These are phyloP conservation scores for Coemansia sp. DNA, from an alignment of 192 early-diverging fungal species.

Conservation along the genomic window DNA sequence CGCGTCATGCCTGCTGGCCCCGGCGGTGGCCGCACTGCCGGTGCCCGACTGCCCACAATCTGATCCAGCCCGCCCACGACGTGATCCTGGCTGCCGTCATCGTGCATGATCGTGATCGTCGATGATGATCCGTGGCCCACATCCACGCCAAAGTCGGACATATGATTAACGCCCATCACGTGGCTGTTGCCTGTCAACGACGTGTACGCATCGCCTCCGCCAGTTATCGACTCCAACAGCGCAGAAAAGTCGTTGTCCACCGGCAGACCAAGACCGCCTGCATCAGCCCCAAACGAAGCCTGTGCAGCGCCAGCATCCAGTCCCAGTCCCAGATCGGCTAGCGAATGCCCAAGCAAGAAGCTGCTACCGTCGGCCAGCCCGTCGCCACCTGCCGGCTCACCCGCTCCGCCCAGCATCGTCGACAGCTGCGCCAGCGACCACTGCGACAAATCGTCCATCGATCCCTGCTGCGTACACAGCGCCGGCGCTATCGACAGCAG, in stretches of 20 bases:
- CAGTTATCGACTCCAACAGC: constrained; percentile 48
- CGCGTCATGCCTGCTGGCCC: constrained; percentile 35
- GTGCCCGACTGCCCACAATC: constrained; percentile 8
- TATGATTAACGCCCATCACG: constrained; percentile 11
- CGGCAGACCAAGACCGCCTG: constrained; percentile 29
- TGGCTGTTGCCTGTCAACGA: constrained; percentile 25
- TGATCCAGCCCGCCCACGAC: constrained; percentile 20
- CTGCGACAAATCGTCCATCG: constrained; percentile 41
- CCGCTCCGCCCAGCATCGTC: constrained; percentile 25
- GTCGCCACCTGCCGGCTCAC: background rate
- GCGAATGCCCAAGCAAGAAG: constrained; percentile 30
- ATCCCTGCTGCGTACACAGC: constrained; percentile 32
- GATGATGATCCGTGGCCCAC: constrained; percentile 43
- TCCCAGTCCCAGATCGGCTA: constrained; percentile 40
- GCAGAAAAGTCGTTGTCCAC: constrained; percentile 45
- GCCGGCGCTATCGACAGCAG: constrained; percentile 22
- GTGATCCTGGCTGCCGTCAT: constrained; percentile 28
- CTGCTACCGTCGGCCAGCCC: constrained; percentile 18
- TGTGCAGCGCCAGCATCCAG: constrained; percentile 6
- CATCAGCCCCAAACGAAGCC: background rate
- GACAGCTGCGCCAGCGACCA: constrained; percentile 48
- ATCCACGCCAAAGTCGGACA: constrained; percentile 4
- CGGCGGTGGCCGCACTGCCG: constrained; percentile 28
- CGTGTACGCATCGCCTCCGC: constrained; percentile 26
- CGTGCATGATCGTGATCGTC: constrained; percentile 49